Evolutionary conservation across 768 basidiomycete species (phyloP), one percentile per base, ranked within the genome.

Genomic region (Albatrellus ellisii): DNA sequence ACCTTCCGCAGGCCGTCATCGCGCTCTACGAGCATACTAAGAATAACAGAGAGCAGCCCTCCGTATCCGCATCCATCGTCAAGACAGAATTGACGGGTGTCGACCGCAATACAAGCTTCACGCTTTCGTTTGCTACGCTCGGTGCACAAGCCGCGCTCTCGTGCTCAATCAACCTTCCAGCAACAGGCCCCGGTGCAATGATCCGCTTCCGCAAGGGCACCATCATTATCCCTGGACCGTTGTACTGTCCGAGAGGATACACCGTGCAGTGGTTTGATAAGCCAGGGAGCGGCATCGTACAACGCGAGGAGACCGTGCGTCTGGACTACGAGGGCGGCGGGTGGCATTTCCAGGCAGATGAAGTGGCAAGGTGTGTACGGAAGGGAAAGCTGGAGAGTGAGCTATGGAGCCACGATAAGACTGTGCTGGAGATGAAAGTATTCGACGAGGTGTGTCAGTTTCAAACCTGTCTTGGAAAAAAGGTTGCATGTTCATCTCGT

Each of bases 331-430:
- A 26, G 20, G 48, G 45, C 21, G 39, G 29, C 7, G 89, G 87
- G 6, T 85, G 74, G 80, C 74, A 86, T 57, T 92, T 79, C 59
- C 73, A 91, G 59, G 87, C 88, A 3, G 89, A 92, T 52, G 87
- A 91, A 46, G 86, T 88, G 9, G 88, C 84, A 14, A 61, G 84
- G 36, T 85, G 81, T 53, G 63, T 88, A 17, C 60, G 75, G 28
- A 79, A 79, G 40, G 80, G 80, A 2, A 84, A 79, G 65, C 61
- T 62, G 20, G 77, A 90, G 60, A 87, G 85, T 52, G 65, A 65
- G 4, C 52, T 75, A 25, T 89, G 87, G 84, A 70, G 77, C 1
- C 80, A 80, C 50, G 73, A 77, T 32, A 88, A 89, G 64, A 89
- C 81, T 54, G 52, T 83, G 52, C 52, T 90, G 46, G 74, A 81